A percentile compares a stretch with the other conserved stretches of the same genome.
These are phyloP conservation scores for Trypanosoma cruzi DNA, from an alignment of 208 protist species.

Conservation along the genomic window DNA sequence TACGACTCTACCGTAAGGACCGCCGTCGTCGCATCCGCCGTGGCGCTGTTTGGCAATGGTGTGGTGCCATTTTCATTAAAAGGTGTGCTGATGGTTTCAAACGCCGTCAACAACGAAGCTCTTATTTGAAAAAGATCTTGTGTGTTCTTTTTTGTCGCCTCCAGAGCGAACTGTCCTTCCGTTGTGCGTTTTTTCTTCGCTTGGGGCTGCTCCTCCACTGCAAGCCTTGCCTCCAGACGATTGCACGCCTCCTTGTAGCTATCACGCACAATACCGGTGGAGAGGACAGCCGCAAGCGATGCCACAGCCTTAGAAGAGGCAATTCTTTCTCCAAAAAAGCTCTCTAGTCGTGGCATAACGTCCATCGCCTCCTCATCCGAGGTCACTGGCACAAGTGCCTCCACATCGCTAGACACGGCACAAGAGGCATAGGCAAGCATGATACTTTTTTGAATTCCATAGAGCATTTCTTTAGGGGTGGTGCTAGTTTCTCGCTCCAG, in stretches of 20 bases:
- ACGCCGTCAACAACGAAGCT: constrained; percentile 36
- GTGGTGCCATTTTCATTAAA: constrained; percentile 28
- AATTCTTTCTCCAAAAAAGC: constrained; percentile 39
- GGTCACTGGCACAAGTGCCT: constrained; percentile 22
- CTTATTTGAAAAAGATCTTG: constrained; percentile 43
- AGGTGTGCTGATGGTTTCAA: constrained; percentile 38
- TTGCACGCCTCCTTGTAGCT: constrained; percentile 30
- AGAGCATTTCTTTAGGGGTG: constrained; percentile 64
- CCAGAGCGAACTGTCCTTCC: constrained; percentile 37
- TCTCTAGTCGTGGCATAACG: constrained; percentile 44
- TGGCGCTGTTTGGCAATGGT: constrained; percentile 13
- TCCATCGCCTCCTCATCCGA: constrained; percentile 38
- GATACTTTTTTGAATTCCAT: constrained; percentile 42
- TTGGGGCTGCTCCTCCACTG: constrained; percentile 24
- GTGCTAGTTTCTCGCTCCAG: constrained; percentile 22
- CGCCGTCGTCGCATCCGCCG: constrained; percentile 33
- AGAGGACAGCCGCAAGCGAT: constrained; percentile 50
- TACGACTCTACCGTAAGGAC: constrained; percentile 39
- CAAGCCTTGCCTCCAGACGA: constrained; percentile 41
- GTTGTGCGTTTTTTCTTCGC: constrained; percentile 30
- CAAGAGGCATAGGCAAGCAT: constrained; percentile 46
- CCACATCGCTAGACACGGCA: constrained; percentile 30
- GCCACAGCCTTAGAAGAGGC: constrained; percentile 44
- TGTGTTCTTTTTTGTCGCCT: constrained; percentile 45
- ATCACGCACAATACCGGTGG: constrained; percentile 40